Percentiles rank a stretch among this genome's conserved stretches.
Conservation (phyloP, 2,329 filamentous ascomycete genomes). For the Aspergillus neoniger region DNA sequence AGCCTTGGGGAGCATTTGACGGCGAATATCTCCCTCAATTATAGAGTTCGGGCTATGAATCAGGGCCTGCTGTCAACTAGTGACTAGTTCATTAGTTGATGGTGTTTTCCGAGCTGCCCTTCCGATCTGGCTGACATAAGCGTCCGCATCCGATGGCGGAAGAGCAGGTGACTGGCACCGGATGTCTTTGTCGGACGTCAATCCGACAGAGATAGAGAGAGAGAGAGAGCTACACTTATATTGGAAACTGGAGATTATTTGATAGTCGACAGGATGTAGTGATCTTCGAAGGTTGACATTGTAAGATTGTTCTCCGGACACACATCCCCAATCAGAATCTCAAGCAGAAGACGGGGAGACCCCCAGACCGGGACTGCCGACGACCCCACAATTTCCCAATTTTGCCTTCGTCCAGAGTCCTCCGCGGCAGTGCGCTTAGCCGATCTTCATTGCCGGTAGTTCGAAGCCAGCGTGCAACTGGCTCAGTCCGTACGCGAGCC, state of each 20-base stretch:
- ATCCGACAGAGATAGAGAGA: neutral
- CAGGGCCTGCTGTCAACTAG: neutral
- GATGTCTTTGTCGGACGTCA: neutral
- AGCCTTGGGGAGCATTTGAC: too few relatives aligned
- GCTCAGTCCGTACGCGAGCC: constrained; percentile 21
- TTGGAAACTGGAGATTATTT: neutral
- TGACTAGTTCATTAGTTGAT: neutral
- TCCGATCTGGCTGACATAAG: constrained; percentile 30
- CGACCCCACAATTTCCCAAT: constrained; percentile 21
- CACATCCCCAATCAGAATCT: neutral
- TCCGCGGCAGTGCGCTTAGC: constrained; percentile 39
- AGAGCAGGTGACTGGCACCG: neutral
- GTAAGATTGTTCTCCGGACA: neutral
- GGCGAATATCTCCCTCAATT: too few relatives aligned
- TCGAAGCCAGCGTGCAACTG: constrained; percentile 23
- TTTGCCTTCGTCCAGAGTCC: constrained; percentile 20
- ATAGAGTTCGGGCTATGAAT: neutral
- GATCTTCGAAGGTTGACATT: neutral
- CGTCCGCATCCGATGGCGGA: constrained; percentile 19
- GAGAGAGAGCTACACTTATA: neutral
- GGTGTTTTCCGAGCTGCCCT: constrained; percentile 19
- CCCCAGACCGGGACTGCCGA: constrained; percentile 8
- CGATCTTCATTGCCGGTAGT: constrained; percentile 39
- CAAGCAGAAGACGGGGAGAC: neutral
- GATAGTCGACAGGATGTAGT: neutral